A percentile compares a stretch with the other conserved stretches of the same genome.
These are phyloP conservation scores for Mitosporidium daphniae DNA, from an alignment of 371 early-diverging fungal species.

Conservation along the genomic window DNA sequence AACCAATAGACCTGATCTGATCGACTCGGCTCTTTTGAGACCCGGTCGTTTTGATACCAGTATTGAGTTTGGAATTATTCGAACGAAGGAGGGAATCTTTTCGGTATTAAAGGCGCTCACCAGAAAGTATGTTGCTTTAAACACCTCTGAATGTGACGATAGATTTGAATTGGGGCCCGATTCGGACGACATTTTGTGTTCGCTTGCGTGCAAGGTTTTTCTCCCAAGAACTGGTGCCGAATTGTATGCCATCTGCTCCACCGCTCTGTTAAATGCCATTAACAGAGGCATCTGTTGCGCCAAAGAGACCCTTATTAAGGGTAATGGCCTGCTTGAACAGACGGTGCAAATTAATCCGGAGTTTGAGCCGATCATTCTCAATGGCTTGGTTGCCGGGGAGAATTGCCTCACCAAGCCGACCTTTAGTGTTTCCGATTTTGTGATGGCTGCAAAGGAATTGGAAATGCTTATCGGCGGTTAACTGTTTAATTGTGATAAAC, in stretches of 20 bases:
- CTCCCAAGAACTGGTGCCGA: constrained; percentile 79
- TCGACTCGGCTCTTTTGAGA: constrained; percentile 79
- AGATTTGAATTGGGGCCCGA: constrained; percentile 1
- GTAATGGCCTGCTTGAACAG: too few relatives aligned
- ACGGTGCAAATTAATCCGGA: too few relatives aligned
- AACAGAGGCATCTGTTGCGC: too few relatives aligned
- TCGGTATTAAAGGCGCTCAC: constrained; percentile 28
- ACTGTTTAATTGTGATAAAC: too few relatives aligned
- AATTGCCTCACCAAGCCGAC: too few relatives aligned
- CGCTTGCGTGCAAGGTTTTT: constrained; percentile 37
- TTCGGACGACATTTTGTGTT: constrained; percentile 1
- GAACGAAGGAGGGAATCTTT: not conserved
- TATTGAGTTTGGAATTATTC: constrained; percentile 3
- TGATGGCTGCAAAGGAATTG: too few relatives aligned
- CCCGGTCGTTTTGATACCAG: constrained; percentile 34
- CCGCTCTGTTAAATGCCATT: constrained; percentile 78
- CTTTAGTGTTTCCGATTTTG: too few relatives aligned
- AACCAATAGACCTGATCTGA: constrained; percentile 89
- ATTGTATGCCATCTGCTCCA: constrained; percentile 77
- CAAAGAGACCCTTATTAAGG: too few relatives aligned
- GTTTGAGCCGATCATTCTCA: too few relatives aligned
- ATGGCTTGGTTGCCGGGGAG: too few relatives aligned
- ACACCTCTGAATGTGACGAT: constrained; percentile 1
- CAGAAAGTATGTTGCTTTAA: constrained; percentile 38
- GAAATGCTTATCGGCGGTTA: too few relatives aligned